phyloP scores from a whole-genome alignment of 257 asterid species.

The Solanum clarkiae region DNA sequence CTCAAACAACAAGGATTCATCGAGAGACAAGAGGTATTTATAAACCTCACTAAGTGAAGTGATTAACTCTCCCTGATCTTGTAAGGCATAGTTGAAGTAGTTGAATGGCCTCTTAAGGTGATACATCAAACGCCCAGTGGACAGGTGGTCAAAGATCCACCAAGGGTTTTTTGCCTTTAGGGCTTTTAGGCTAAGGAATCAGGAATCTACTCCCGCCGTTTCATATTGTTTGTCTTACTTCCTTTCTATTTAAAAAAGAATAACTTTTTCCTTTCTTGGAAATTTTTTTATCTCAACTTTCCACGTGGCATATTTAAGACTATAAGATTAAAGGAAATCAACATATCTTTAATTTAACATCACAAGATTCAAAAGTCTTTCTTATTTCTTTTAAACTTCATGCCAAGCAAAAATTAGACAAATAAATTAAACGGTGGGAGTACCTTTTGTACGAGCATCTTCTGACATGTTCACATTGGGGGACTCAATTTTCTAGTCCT shows the following conservation, averaged over 20 bases:
- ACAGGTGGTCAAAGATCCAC: background rate
- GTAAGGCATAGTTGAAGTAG: background rate
- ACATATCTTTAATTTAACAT: no score
- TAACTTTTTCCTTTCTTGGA: no score
- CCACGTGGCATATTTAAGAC: no score
- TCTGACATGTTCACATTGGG: background rate
- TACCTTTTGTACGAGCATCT: background rate
- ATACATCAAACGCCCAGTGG: background rate
- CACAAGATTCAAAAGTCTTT: no score
- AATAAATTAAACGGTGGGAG: background rate
- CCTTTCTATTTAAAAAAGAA: no score
- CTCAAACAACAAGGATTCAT: constrained; percentile 98
- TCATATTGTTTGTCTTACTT: no score
- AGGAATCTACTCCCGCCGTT: no score
- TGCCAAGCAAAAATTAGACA: no score
- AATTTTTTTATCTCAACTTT: no score
- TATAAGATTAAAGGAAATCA: no score
- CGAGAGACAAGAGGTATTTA: constrained; percentile 94
- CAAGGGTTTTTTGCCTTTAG: background rate
- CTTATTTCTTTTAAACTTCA: no score
- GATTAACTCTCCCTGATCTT: background rate
- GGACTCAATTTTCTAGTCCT: background rate
- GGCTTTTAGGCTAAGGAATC: background rate
- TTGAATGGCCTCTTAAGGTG: background rate
- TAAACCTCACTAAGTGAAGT: background rate